Evolutionary conservation across 148 eudicot genomes (phyloP), one percentile per base, ranked within the genome.

Genomic region (Linanthus parryae): DNA sequence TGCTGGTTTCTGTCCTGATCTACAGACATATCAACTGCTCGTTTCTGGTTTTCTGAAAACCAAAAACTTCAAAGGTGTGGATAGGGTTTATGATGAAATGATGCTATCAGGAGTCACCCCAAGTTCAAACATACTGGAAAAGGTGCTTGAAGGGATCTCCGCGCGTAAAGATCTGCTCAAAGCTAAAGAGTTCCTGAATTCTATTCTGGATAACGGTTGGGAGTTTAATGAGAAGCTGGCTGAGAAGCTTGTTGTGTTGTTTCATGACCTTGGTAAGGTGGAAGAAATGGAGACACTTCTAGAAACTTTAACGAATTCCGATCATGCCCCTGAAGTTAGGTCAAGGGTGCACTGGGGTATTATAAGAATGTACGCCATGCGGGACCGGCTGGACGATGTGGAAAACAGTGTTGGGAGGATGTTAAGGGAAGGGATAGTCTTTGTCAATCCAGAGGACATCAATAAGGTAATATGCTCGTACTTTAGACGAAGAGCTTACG

Each of bases 401-500:
- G 81, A 79, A 60, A 71, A 65, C 58, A 60, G 68, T 39, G 65
- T 72, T 46, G 78, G 78, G 44, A 68, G 81, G 67, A 79, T 79
- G 85, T 56, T 75, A 56, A 75, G 61, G 39, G 54, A 66, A 52
- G 75, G 73, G 40, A 37, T 75, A 33, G 40, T 52, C 2, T 79
- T 75, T 44, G 55, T 45, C 43, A 56, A 56, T 34, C 24, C 53
- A 19, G 71, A 75, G 28, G 81, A 66, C 69, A 58, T 79, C 12
- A 69, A 72, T 5, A 38, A 37, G 30, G 60, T 72, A 13, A 62
- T 79, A 4, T 50, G 62, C 44, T 79, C 56, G 12, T 79, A 72
- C 60, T 79, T 72, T 45, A 69, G 78, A 42, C 46, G 23, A 22
- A 67, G 57, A 22, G 85, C 73, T 43, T 72, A 65, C 63, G 85